Evolutionary conservation across 441 rosid species (phyloP), one percentile per base, ranked within the genome.

Genomic region (Lepidium campestre): DNA sequence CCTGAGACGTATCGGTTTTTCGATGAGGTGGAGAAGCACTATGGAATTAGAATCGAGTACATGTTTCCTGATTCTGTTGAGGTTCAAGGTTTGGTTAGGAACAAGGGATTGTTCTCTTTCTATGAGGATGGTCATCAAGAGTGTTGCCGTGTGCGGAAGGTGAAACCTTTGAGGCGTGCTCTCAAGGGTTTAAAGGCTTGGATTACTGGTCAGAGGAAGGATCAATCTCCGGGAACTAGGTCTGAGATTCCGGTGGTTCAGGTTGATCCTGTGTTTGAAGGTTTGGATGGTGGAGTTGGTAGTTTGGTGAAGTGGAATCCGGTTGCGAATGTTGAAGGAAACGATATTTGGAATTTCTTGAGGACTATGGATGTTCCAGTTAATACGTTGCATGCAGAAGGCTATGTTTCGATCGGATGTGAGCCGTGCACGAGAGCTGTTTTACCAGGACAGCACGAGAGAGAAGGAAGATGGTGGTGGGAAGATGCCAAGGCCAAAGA

Each of bases 381-480:
- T 48, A 93, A 93, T 72, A 59, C 88, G 2, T 75, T 93, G 75
- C 98, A 93, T 45, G 65, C 88, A 0, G 74, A 80, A 49, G 97
- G 98, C 19, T 90, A 90, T 34, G 75, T 90, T 64, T 93, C 97
- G 0, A 93, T 93, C 8, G 98, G 98, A 0, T 93, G 98, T 13
- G 98, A 90, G 88, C 96, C 98, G 0, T 90, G 98, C 75, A 93
- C 98, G 0, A 85, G 88, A 79, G 83, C 97, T 0, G 93, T 90
- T 7, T 88, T 93, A 17, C 98, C 97, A 0, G 97, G 98, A 10
- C 97, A 90, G 56, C 98, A 90, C 47, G 97, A 93, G 83, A 89
- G 98, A 57, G 98, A 93, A 81, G 98, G 98, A 58, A 87, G 98
- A 67, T 90, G 98, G 98, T 93, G 98, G 98, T 93, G 98, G 98